Evolutionary conservation across 2,329 filamentous ascomycete species (phyloP), one percentile per base, ranked within the genome.

Genomic region (Penicillium sclerotigenum): DNA sequence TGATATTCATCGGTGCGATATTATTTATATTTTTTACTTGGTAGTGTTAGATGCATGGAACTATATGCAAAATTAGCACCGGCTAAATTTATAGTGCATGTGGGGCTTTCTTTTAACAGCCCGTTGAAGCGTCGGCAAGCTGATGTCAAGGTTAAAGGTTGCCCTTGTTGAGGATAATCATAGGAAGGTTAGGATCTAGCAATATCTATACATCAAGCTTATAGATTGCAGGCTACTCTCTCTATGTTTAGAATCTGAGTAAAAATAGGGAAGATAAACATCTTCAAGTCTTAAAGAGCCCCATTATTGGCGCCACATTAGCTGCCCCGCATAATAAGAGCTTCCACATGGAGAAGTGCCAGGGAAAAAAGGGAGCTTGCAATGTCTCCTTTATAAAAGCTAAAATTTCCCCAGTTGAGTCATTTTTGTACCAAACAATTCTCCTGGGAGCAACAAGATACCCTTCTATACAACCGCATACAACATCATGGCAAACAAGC

Each of bases 401-500:
- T 34, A 6, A 3, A 31, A 22, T 29, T 22, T 14, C 2, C 18
- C 22, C 10, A 26, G 2, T 22, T 29, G 18, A 20, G 14, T 34
- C 4, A n/a, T 42, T 20, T 10, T 14, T 18, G 4, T 20, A 26
- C 13, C 13, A 29, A 49, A 13, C 8, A 50, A 26, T 6, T 41
- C 18, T 9, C n/a, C 36, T 7, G 1, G 9, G 11, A 10, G 8
- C 8, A 2, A n/a, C 10, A 31, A 5, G 14, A 22, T 14, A 50
- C 5, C 28, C 9, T 41, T 26, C 16, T 9, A 18, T 7, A 11
- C 33, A 20, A n/a, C n/a, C n/a, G 16, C 16, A 34, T 4, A 34
- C 16, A 29, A 40, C 33, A 57, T 7, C 24, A 60, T 64, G 61
- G 34, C 56, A 8, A 52, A 36, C 28, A 46, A 63, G 34, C 61